phyloP scores from a whole-genome alignment of 306 rosid species.

The Cucumis hystrix region DNA sequence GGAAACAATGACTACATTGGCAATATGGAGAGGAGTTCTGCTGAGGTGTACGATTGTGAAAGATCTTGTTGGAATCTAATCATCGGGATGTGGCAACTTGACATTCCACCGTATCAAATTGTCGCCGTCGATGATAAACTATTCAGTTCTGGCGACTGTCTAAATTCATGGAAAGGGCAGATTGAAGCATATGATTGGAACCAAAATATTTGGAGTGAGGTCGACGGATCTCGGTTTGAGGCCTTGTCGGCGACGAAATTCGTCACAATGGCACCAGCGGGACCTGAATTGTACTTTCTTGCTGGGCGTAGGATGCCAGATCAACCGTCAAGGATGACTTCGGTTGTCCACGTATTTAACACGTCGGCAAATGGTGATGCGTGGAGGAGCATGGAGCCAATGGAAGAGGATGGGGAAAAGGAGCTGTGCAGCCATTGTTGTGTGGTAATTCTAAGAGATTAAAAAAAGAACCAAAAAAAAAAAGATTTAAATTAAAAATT shows the following conservation, averaged over 20 bases:
- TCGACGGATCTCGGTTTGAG: conserved; percentile 15
- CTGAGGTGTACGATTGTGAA: conserved; percentile 13
- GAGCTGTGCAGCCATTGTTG: conserved; percentile 22
- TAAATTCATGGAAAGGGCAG: conserved; percentile 25
- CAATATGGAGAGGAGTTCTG: conserved; percentile 17
- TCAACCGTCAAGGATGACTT: conserved; percentile 2
- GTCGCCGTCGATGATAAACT: conserved; percentile 10
- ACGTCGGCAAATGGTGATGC: not conserved
- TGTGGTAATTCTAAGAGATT: not conserved
- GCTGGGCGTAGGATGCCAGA: conserved; percentile 8
- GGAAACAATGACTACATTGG: conserved; percentile 6
- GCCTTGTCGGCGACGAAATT: conserved; percentile 3
- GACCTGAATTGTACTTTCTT: conserved; percentile 14
- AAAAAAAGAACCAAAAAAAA: too few species aligned
- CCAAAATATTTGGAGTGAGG: conserved; percentile 18
- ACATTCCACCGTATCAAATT: conserved; percentile 24
- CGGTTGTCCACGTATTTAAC: conserved; percentile 20
- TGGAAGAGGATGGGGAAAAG: conserved; percentile 10
- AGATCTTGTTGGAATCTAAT: conserved; percentile 2
- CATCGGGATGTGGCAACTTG: conserved; percentile 22
- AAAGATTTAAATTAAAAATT: too few species aligned
- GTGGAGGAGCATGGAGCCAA: conserved; percentile 20
- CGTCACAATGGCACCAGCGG: conserved; percentile 20
- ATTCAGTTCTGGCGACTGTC: conserved; percentile 22
- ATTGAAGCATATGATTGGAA: conserved; percentile 17